Base-by-base conservation (phyloP, 2,329 filamentous ascomycete species). In the Volutella citrinella region DNA sequence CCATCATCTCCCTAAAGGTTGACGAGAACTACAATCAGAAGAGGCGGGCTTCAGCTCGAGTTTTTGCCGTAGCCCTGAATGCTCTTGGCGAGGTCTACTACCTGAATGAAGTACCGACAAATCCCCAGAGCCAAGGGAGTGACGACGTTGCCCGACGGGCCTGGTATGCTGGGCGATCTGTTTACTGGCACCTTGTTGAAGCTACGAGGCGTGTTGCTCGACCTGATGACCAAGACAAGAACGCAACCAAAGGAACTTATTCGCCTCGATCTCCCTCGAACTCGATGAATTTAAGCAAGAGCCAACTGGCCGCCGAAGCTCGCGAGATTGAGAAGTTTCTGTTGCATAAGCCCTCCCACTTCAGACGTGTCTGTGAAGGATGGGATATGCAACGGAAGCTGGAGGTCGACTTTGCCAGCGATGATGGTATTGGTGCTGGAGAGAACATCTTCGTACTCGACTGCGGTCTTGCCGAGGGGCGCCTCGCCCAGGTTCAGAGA, bases 31-130 rank as follows among this genome's bases (percentile, higher is more conserved):
- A 89, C 60, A 90, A 75, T 30, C 60, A 73, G 17, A 82, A 80
- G 48, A 81, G 90, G 19, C 82, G 82, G 55, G 67, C 75, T 5
- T 69, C 81, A 30, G 76, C 78, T 10, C 81, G 90, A 18, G 76
- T 93, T 10, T 97, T 89, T 88, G 88, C 87, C n/a, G 83, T 91
- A 25, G 87, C 80, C n/a, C 64, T 98, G 32, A 98, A 98, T 57
- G 91, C 93, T 1, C 69, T 98, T 8, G 93, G 93, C 2, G 93
- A 98, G 59, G 69, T 95, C 0, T 97, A 84, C 59, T 95, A 91
- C 49, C 69, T 97, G 3, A 84, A 77, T 3, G 80, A 87, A 30
- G 71, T 82, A 7, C 88, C 87, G 0, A 70, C 72, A 21, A 66
- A 74, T 14, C 68, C 75, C 7, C 49, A 68, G 5, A 66, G 69